Evolutionary conservation across 768 basidiomycete species (phyloP).

Genomic region (Lentinula edodes): DNA sequence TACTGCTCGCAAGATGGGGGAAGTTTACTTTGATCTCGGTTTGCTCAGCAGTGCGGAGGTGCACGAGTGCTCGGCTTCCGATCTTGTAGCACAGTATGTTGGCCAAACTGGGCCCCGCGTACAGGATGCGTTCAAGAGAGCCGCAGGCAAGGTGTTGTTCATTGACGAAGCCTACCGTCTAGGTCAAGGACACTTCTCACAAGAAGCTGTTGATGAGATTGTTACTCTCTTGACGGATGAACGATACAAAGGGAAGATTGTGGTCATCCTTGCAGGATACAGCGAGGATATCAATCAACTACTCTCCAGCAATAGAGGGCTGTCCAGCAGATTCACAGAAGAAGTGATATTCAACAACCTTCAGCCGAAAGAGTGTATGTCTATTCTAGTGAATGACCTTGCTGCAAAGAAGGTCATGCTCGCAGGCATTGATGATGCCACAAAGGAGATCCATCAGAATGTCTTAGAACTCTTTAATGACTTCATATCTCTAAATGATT

Average conservation of each 20-base stretch:
- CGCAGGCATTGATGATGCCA: slow-evolving; percentile 17
- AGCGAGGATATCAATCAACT: slow-evolving; percentile 40
- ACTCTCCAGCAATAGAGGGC: slow-evolving; percentile 34
- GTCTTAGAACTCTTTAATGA: slow-evolving; percentile 21
- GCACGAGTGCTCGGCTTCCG: slow-evolving; percentile 63
- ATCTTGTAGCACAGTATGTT: slow-evolving; percentile 64
- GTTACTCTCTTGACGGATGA: slow-evolving; percentile 44
- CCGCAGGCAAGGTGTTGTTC: slow-evolving; percentile 63
- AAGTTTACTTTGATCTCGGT: slow-evolving; percentile 49
- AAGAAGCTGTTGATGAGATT: slow-evolving; percentile 70
- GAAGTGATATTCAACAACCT: slow-evolving; percentile 36
- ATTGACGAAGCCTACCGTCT: slow-evolving; percentile 70
- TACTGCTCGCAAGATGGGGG: slow-evolving; percentile 43
- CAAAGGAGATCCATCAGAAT: slow-evolving; percentile 12
- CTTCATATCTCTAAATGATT: slow-evolving; percentile 31
- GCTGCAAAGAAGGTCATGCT: slow-evolving; percentile 22
- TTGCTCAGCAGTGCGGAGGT: slow-evolving; percentile 45
- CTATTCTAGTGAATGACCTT: slow-evolving; percentile 28
- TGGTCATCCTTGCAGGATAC: slow-evolving; percentile 43
- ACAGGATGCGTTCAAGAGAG: slow-evolving; percentile 52
- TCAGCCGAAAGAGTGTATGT: slow-evolving; percentile 27
- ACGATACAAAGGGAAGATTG: slow-evolving; percentile 30
- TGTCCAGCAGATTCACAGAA: slow-evolving; percentile 42
- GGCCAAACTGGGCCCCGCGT: slow-evolving; percentile 73
- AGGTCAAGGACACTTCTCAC: slow-evolving; percentile 53